Conservation (phyloP, 495 filamentous ascomycete species). For the Tuber magnatum region DNA sequence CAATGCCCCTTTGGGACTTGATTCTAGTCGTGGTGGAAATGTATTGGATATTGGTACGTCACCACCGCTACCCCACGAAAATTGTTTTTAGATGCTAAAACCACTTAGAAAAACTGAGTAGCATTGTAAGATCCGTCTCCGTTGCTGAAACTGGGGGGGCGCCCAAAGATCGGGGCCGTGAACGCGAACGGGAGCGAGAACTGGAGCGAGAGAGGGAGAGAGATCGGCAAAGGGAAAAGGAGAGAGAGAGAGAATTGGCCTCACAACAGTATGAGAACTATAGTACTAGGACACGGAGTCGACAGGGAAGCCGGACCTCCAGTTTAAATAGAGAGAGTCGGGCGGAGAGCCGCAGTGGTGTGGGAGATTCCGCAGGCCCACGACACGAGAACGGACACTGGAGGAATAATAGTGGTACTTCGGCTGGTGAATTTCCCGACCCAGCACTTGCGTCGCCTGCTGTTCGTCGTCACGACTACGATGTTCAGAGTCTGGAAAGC, state of each 20-base stretch:
- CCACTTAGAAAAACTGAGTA: conserved; percentile 80
- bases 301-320: conserved; percentile 41
- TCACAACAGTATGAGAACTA: conserved; percentile 43
- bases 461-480: conserved; percentile 78
- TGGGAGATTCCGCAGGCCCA: conserved; percentile 42
- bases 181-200: conserved; percentile 40
- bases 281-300: conserved; percentile 31
- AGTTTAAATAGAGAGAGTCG: conserved; percentile 42
- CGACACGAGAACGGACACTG: conserved; percentile 66
- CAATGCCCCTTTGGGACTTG: conserved; percentile 83
- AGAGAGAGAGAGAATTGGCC: conserved; percentile 44
- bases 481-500: conserved; percentile 92
- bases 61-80: background rate
- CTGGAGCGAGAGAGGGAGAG: conserved; percentile 32
- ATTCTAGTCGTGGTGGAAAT: conserved; percentile 92
- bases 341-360: conserved; percentile 48
- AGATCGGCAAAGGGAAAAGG: conserved; percentile 20
- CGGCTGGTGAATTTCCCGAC: conserved; percentile 49
- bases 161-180: conserved; percentile 39
- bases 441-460: conserved; percentile 20
- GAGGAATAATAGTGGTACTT: conserved; percentile 56
- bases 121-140: conserved; percentile 80
- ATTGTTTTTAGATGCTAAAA: conserved; percentile 22
- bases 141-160: conserved; percentile 52
- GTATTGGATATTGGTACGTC: conserved; percentile 83